Base-by-base conservation (phyloP, 2,329 filamentous ascomycete genomes). In the Trichoderma sp. region DNA sequence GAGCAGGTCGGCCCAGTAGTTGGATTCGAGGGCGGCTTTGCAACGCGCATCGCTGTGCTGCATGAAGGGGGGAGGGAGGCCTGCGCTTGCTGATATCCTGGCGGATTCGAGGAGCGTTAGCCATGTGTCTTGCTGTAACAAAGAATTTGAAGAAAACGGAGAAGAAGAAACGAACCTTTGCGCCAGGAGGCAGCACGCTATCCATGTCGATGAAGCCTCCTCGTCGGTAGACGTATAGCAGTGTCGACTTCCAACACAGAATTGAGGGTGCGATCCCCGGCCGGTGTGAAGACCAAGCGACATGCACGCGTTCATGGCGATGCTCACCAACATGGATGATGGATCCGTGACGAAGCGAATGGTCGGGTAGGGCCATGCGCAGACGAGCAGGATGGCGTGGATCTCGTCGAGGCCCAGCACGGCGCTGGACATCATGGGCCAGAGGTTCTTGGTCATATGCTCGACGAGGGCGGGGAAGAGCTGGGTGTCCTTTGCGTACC, bases 181-280 rank as follows among this genome's bases (percentile, higher is more conserved):
- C 0, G 83, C 80, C 8, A 87, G 78, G 16, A 86, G 83, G 29
- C 85, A 86, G 71, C 84, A 84, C 1, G 83, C 84, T 2, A 84
- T 79, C 86, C 86, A 88, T 0, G 85, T 86, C 58, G 79, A 83
- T 0, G 81, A 80, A 2, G 85, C 85, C 69, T 87, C 85, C 68
- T 87, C 83, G 64, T 87, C 82, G 0, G 83, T 83, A 53, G 82
- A 81, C 2, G 78, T 79, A 58, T 81, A 79, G 29, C 81, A 79
- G 65, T 82, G 80, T 24, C 81, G 81, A 8, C 80, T 76, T 0
- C 83, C 83, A 14, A 84, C 79, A 52, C 80, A 79, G 66, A 85
- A 85, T 71, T 85, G 83, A 0, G 81, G 80, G 64, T 87, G 81
- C 0, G 79, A 80, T n/a, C 85, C 86, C 11, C 81, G 81, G 5